phyloP scores from a whole-genome alignment of 2,329 filamentous ascomycete genomes.

The Cladosporium sp. region DNA sequence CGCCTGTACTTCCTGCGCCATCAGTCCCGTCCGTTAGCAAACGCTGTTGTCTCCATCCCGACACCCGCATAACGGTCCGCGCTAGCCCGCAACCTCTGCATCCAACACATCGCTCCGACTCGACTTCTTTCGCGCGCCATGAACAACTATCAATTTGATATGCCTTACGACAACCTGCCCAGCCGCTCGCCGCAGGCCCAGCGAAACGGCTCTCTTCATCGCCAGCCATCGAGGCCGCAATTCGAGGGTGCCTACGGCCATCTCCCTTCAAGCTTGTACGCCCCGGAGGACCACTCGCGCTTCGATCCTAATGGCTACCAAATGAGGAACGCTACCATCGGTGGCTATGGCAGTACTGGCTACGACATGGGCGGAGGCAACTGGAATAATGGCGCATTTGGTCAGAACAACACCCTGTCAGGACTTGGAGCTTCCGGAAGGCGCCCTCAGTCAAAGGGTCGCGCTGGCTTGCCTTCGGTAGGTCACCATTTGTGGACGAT shows the following conservation, averaged over 20 bases:
- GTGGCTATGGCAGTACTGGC: constrained; percentile 58
- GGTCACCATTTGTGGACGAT: constrained; percentile 35
- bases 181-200: constrained; percentile 68
- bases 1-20: neutral
- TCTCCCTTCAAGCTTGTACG: constrained; percentile 65
- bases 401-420: constrained; percentile 57
- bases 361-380: constrained; percentile 71
- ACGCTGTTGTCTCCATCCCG: constrained; percentile 10
- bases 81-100: constrained; percentile 6
- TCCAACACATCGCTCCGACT: neutral
- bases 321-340: constrained; percentile 55
- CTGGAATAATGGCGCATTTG: constrained; percentile 75
- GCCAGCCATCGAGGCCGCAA: constrained; percentile 66
- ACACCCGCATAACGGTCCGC: constrained; percentile 11
- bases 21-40: constrained; percentile 6
- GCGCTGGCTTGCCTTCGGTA: constrained; percentile 68
- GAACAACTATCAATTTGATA: constrained; percentile 46
- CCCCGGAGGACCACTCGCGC: constrained; percentile 60
- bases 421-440: constrained; percentile 25
- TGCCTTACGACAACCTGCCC: constrained; percentile 71
- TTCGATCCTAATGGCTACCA: constrained; percentile 52
- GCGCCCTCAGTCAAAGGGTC: constrained; percentile 53
- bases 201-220: constrained; percentile 61
- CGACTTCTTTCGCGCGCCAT: constrained; percentile 16
- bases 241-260: constrained; percentile 67